Percentiles rank a stretch among this genome's conserved stretches.
Evolutionary conservation across 2,329 filamentous ascomycete species (phyloP).

Genomic region (Xylariaceae sp.): DNA sequence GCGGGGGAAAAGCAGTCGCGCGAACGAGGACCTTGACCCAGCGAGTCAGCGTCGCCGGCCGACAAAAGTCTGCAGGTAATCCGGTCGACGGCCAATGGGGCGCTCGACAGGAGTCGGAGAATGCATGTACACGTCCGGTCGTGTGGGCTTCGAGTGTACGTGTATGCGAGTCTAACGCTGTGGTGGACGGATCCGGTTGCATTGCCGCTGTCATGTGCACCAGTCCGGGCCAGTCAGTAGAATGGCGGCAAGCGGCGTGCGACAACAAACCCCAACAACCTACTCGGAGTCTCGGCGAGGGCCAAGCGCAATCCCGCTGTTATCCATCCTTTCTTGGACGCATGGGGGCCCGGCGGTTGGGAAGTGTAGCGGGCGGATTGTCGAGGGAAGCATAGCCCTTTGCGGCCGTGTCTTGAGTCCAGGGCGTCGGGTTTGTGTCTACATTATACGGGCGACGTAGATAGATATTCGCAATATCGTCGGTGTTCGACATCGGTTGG

Average conservation of each 20-base stretch:
- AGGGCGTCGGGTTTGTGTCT: too few relatives aligned
- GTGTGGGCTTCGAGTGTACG: slow-evolving; percentile 5
- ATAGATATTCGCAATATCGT: too few relatives aligned
- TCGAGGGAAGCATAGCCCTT: too few relatives aligned
- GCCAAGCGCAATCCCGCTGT: too few relatives aligned
- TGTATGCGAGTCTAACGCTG: slow-evolving; percentile 9
- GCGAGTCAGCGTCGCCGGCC: background rate
- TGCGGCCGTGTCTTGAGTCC: too few relatives aligned
- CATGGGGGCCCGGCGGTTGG: too few relatives aligned
- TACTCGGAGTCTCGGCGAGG: too few relatives aligned
- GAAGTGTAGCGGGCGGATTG: too few relatives aligned
- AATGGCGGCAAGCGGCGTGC: slow-evolving; percentile 5
- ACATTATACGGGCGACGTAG: too few relatives aligned
- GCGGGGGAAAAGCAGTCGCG: background rate
- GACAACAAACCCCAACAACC: background rate
- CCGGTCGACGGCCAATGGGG: background rate
- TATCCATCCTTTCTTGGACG: too few relatives aligned
- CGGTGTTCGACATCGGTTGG: too few relatives aligned
- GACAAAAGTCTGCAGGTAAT: slow-evolving; percentile 8
- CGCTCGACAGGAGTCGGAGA: background rate
- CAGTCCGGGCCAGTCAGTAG: background rate
- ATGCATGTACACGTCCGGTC: slow-evolving; percentile 10
- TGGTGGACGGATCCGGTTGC: slow-evolving; percentile 11
- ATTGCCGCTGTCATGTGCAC: slow-evolving; percentile 18
- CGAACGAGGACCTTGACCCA: background rate